A percentile compares a stretch with the other conserved stretches of the same genome.
phyloP scores from a whole-genome alignment of 1,139 yeast genomes.

The Zhuliangozyma parablackwelliae region DNA sequence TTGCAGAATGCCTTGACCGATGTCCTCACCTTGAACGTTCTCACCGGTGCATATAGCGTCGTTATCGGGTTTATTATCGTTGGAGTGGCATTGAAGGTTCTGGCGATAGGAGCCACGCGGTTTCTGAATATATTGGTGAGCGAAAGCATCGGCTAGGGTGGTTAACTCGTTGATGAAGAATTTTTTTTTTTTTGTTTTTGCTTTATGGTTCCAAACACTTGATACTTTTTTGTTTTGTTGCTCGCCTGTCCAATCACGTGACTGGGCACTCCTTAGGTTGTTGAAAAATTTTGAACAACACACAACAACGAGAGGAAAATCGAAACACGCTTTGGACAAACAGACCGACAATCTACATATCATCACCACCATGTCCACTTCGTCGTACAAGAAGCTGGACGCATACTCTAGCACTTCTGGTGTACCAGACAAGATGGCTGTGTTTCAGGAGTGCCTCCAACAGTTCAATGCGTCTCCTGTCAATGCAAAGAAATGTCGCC shows the following conservation, averaged over 20 bases:
- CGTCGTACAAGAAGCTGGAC: slow-evolving; percentile 79
- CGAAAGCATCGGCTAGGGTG: slow-evolving; percentile 2
- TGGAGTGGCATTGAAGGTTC: slow-evolving; percentile 16
- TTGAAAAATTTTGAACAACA: no score
- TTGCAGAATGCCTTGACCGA: slow-evolving; percentile 89
- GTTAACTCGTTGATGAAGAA: no score
- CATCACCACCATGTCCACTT: slow-evolving; percentile 58
- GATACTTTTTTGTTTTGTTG: no score
- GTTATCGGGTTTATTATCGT: slow-evolving; percentile 9
- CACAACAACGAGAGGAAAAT: no score
- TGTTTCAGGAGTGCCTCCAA: slow-evolving; percentile 91
- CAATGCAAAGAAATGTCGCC: slow-evolving; percentile 82
- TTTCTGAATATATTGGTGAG: slow-evolving; percentile 1
- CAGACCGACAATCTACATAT: not conserved
- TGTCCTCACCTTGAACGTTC: slow-evolving; percentile 49
- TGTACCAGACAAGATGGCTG: slow-evolving; percentile 91
- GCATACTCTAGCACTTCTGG: slow-evolving; percentile 53
- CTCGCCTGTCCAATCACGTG: no score
- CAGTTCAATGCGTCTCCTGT: slow-evolving; percentile 92
- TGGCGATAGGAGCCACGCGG: slow-evolving; percentile 9
- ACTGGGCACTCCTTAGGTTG: no score
- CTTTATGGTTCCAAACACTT: no score
- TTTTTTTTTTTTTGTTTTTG: no score
- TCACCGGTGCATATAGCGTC: slow-evolving; percentile 11
- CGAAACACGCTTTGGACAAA: no score